Percentiles rank a stretch among this genome's conserved stretches.
Conservation (phyloP, 2,329 filamentous ascomycete species). For the Trichocomaceae sp. region DNA sequence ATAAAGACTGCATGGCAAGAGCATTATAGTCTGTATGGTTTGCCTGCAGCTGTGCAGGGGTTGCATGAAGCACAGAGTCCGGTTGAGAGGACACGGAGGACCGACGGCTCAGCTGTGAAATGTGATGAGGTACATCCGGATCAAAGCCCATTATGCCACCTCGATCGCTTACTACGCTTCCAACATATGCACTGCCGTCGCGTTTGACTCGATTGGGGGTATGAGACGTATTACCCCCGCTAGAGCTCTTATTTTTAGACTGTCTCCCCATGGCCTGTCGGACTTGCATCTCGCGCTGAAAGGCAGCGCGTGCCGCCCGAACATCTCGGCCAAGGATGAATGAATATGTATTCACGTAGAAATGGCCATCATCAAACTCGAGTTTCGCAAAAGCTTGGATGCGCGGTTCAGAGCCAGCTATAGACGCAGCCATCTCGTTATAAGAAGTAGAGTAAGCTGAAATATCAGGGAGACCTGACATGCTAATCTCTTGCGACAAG, state of each 20-base stretch:
- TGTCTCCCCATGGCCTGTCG: conserved; percentile 32
- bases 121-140: conserved; percentile 36
- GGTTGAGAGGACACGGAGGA: conserved; percentile 47
- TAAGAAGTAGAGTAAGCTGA: conserved; percentile 26
- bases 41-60: conserved; percentile 33
- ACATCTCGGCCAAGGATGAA: conserved; percentile 59
- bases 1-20: conserved; percentile 40
- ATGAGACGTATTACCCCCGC: conserved; percentile 38
- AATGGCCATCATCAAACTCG: conserved; percentile 59
- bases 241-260: conserved; percentile 42
- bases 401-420: conserved; percentile 36
- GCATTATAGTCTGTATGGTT: conserved; percentile 41
- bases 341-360: conserved; percentile 58
- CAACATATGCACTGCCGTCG: conserved; percentile 41
- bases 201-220: conserved; percentile 41
- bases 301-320: conserved; percentile 43
- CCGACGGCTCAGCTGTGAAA: conserved; percentile 39
- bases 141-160: conserved; percentile 50
- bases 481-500: conserved; percentile 27
- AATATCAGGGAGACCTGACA: conserved; percentile 21
- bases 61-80: conserved; percentile 32
- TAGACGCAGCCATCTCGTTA: conserved; percentile 28
- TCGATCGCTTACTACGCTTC: conserved; percentile 49
- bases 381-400: conserved; percentile 59
- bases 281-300: conserved; percentile 38